Conservation (phyloP, 768 basidiomycete genomes). For the Paxillus ammoniavirescens region DNA sequence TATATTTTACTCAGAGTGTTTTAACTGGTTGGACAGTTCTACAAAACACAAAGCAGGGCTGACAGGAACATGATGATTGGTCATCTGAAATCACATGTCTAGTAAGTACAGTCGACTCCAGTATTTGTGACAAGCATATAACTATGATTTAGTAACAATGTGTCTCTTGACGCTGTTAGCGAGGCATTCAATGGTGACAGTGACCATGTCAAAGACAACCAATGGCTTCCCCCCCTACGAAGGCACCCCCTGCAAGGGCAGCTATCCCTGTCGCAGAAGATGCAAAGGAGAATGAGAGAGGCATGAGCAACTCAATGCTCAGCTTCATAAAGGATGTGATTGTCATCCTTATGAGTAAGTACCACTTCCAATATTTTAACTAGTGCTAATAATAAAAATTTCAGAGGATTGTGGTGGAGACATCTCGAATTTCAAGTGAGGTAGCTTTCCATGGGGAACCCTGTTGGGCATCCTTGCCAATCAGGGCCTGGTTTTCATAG, state of each 20-base stretch:
- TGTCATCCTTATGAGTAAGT: background rate
- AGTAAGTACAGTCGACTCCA: background rate
- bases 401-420: background rate
- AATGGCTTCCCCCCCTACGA: no score
- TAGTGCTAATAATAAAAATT: background rate
- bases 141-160: background rate
- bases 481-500: background rate
- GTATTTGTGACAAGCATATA: background rate
- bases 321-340: background rate
- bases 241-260: background rate
- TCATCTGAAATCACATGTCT: background rate
- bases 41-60: background rate
- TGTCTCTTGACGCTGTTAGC: background rate
- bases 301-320: background rate
- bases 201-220: background rate
- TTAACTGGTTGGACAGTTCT: background rate
- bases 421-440: background rate
- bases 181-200: background rate
- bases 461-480: background rate
- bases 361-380: background rate
- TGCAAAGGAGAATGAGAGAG: no score
- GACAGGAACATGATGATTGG: background rate
- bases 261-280: background rate
- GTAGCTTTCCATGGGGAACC: background rate
- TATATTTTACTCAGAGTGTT: background rate